A percentile compares a stretch with the other conserved stretches of the same genome.
phyloP scores from a whole-genome alignment of 1,284 basidiomycete genomes.

The Coniophora puteana region DNA sequence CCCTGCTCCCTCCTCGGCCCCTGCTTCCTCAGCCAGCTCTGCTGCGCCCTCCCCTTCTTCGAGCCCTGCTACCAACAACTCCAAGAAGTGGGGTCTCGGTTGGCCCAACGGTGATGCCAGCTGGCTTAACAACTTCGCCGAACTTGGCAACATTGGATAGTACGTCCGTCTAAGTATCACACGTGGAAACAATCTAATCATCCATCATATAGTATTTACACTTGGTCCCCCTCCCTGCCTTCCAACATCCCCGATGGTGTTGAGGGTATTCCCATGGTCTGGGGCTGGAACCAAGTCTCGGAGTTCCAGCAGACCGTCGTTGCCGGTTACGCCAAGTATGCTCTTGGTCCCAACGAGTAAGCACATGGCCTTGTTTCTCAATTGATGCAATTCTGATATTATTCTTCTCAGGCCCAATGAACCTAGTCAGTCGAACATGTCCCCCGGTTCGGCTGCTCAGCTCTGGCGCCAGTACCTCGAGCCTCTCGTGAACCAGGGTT shows the following conservation, averaged over 20 bases:
- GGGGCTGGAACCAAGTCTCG: constrained; percentile 37
- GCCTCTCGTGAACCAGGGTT: constrained; percentile 55
- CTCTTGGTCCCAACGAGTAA: constrained; percentile 55
- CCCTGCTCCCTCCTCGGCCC: constrained; percentile 13
- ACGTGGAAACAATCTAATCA: not conserved
- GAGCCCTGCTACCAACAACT: not conserved
- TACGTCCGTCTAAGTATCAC: constrained; percentile 19
- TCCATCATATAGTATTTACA: constrained; percentile 18
- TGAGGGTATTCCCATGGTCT: constrained; percentile 51
- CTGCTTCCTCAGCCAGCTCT: constrained; percentile 11
- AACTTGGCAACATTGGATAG: constrained; percentile 22
- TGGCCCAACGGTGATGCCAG: constrained; percentile 43
- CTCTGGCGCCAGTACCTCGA: constrained; percentile 65
- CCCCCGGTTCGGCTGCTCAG: constrained; percentile 40
- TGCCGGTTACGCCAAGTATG: constrained; percentile 37
- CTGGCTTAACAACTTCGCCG: constrained; percentile 25
- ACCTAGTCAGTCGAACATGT: constrained; percentile 56
- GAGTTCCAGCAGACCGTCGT: constrained; percentile 32
- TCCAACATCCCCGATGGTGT: constrained; percentile 20
- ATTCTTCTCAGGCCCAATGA: constrained; percentile 48
- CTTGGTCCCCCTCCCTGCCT: constrained; percentile 25
- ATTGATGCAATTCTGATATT: constrained; percentile 2
- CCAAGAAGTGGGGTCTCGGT: constrained; percentile 35
- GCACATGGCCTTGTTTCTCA: constrained; percentile 15
- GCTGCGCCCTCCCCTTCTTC: constrained; percentile 7